These are phyloP conservation scores for Penicillium corylophilum DNA, from an alignment of 2,329 filamentous ascomycete species.

Conservation along the genomic window DNA sequence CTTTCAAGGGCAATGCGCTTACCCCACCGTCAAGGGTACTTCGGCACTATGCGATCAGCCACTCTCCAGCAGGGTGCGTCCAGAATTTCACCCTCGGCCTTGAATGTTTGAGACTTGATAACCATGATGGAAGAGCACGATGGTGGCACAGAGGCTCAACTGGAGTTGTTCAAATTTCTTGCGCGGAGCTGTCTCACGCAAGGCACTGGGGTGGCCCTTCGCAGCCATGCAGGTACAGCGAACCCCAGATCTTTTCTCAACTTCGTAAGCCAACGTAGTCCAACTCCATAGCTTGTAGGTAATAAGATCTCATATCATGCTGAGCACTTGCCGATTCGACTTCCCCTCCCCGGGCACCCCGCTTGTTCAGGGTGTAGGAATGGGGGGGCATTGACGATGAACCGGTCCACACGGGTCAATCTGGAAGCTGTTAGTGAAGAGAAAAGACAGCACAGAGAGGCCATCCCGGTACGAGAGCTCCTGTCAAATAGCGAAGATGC, in stretches of 20 bases:
- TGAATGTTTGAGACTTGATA: neutral
- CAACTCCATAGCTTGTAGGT: neutral
- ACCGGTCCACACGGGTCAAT: neutral
- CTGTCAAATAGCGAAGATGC: constrained; percentile 1
- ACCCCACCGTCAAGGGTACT: neutral
- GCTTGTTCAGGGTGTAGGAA: neutral
- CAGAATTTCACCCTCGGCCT: neutral
- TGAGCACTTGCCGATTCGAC: neutral
- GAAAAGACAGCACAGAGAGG: neutral
- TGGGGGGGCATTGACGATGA: neutral
- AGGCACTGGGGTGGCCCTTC: constrained; percentile 1
- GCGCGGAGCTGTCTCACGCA: constrained; percentile 10
- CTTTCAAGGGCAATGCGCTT: neutral
- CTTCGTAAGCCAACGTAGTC: neutral
- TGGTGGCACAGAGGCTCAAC: neutral
- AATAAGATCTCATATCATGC: neutral
- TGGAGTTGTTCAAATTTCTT: neutral
- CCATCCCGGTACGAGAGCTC: neutral
- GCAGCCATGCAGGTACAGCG: constrained; percentile 16
- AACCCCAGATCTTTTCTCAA: neutral
- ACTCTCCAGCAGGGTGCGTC: neutral
- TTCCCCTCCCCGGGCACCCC: neutral
- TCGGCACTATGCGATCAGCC: neutral
- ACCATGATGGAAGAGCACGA: neutral
- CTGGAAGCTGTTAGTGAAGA: neutral